Conservation (phyloP, 768 basidiomycete species). For the Suillus decipiens region DNA sequence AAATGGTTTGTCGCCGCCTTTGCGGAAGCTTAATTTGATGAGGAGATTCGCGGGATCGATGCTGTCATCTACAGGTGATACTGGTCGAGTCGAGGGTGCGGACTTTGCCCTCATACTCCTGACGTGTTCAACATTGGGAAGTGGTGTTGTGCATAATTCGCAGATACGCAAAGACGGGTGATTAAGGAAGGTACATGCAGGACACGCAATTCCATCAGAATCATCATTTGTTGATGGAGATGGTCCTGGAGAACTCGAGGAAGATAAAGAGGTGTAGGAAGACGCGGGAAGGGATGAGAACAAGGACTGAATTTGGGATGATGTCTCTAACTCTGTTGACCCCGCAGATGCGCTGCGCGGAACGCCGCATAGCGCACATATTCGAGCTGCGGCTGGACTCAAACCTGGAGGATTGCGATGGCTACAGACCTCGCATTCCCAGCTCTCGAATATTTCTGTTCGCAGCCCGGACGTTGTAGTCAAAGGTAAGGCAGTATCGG, state of each 20-base stretch:
- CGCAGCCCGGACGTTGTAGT: conserved; percentile 31
- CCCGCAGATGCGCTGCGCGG: conserved; percentile 46
- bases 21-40: conserved; percentile 87
- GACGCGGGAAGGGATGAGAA: conserved; percentile 42
- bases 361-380: conserved; percentile 85
- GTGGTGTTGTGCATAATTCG: conserved; percentile 81
- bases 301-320: conserved; percentile 36
- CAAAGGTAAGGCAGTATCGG: conserved; percentile 25
- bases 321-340: conserved; percentile 17
- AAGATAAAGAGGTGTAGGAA: conserved; percentile 30
- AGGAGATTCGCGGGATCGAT: conserved; percentile 41
- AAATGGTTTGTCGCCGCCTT: conserved; percentile 83
- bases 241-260: conserved; percentile 21
- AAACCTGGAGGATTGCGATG: conserved; percentile 78
- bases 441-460: conserved; percentile 48
- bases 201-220: conserved; percentile 58
- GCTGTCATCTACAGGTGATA: conserved; percentile 41
- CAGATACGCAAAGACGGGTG: conserved; percentile 70
- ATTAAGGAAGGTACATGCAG: conserved; percentile 92
- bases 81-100: conserved; percentile 65
- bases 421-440: conserved; percentile 91
- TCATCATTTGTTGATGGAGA: conserved; percentile 22
- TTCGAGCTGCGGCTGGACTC: conserved; percentile 64
- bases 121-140: conserved; percentile 41
- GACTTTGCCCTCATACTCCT: conserved; percentile 47